Percentiles rank a stretch among this genome's conserved stretches.
phyloP scores from a whole-genome alignment of 1,284 basidiomycete genomes.

The Leccinum huronense region DNA sequence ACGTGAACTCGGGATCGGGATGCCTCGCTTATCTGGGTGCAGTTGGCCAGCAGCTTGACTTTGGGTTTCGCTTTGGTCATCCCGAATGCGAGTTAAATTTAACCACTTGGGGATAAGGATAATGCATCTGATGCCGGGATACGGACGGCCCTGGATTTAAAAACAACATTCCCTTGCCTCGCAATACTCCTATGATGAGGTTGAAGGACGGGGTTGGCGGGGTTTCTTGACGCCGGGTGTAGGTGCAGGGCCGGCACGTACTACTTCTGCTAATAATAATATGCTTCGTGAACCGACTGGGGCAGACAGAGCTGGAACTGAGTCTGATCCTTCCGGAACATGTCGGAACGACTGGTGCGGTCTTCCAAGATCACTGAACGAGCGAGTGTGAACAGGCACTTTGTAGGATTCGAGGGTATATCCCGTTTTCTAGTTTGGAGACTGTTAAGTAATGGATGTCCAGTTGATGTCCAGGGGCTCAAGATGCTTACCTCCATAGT shows the following conservation, averaged over 20 bases:
- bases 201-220: conserved; percentile 36
- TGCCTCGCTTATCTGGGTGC: conserved; percentile 22
- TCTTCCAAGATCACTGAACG: conserved; percentile 19
- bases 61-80: conserved; percentile 21
- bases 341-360: conserved; percentile 47
- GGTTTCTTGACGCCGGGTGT: conserved; percentile 25
- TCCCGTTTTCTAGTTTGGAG: conserved; percentile 44
- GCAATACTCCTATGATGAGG: conserved; percentile 38
- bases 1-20: conserved; percentile 46
- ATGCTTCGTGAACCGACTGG: conserved; percentile 66
- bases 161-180: conserved; percentile 30
- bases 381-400: conserved; percentile 28
- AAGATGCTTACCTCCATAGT: conserved; percentile 55
- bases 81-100: conserved; percentile 18
- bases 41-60: conserved; percentile 6
- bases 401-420: conserved; percentile 28
- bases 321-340: conserved; percentile 40
- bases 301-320: conserved; percentile 51
- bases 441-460: conserved; percentile 1
- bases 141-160: conserved; percentile 22
- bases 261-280: conserved; percentile 61
- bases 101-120: conserved; percentile 22
- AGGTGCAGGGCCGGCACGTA: conserved; percentile 53
- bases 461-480: neutral
- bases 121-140: conserved; percentile 20